phyloP scores from a whole-genome alignment of 192 early-diverging fungal species.

The Entophlyctis helioformis region DNA sequence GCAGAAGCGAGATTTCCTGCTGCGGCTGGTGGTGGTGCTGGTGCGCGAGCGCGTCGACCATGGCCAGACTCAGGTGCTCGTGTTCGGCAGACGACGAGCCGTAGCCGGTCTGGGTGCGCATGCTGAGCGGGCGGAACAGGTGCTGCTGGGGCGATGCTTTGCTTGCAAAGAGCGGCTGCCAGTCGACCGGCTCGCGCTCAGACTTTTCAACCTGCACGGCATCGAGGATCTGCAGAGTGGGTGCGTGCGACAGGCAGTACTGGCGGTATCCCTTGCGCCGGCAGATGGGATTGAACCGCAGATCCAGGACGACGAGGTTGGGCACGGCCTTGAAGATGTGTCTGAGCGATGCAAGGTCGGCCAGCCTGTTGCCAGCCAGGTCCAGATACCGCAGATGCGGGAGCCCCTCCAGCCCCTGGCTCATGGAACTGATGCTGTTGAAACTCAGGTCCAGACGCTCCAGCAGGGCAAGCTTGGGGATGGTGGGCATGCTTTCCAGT shows the following conservation, averaged over 20 bases:
- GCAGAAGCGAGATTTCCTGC: neutral
- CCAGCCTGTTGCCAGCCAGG: slow-evolving; percentile 18
- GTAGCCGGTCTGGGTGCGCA: slow-evolving; percentile 32
- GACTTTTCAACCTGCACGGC: neutral
- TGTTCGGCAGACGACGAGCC: slow-evolving; percentile 33
- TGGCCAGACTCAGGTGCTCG: slow-evolving; percentile 28
- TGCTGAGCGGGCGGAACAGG: slow-evolving; percentile 36
- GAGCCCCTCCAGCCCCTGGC: neutral
- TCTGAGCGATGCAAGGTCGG: slow-evolving; percentile 1
- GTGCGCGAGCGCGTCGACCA: no score
- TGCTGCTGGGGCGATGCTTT: slow-evolving; percentile 35
- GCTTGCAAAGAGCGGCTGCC: slow-evolving; percentile 6
- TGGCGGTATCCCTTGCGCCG: slow-evolving; percentile 21
- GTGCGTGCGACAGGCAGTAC: neutral
- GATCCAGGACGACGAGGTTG: slow-evolving; percentile 16
- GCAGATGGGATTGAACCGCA: slow-evolving; percentile 31
- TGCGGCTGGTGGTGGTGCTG: slow-evolving; percentile 9
- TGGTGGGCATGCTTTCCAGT: slow-evolving; percentile 16
- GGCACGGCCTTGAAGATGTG: slow-evolving; percentile 2
- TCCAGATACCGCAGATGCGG: slow-evolving; percentile 15
- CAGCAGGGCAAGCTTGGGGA: slow-evolving; percentile 18
- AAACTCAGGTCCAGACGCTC: slow-evolving; percentile 34
- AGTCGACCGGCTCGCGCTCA: slow-evolving; percentile 1
- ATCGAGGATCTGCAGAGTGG: slow-evolving; percentile 6
- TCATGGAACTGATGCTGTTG: slow-evolving; percentile 19